Base-by-base conservation (phyloP, 2,329 filamentous ascomycete genomes). In the Helicocarpus griseus region DNA sequence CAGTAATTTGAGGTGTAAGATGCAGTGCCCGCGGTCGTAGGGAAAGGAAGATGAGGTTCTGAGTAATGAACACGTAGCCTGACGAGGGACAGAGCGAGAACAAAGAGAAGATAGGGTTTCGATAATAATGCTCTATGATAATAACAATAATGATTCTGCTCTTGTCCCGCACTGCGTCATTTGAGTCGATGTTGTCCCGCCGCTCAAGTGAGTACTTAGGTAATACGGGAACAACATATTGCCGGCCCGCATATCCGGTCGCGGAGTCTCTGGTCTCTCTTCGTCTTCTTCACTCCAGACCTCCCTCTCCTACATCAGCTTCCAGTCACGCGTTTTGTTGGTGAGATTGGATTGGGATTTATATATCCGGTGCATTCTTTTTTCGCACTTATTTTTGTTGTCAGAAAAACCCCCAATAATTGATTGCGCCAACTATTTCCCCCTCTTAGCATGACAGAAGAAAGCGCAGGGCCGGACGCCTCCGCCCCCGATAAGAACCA, bases 391-490 rank as follows among this genome's bases (percentile, higher is more conserved):
- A 6, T 3, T 14, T 35, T 35, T 46, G 26, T n/a, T 29, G 8
- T 22, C 11, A 21, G 9, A 9, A 35, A 6, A 35, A 3, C 3
- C 31, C 31, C 31, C 31, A 3, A 14, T 35, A 35, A 35, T 35
- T 35, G 31, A 3, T 35, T 8, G 31, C 5, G 31, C 31, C 31
- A 35, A n/a, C n/a, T n/a, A n/a, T 35, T 14, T 35, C 17, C 24
- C 26, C 13, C 14, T 22, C 33, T 22, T 40, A 47, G n/a, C 28
- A 57, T 55, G 53, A 47, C 65, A 29, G 63, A 65, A 9, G 69
- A 66, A 8, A 65, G 67, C 44, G 65, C 65, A 8, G 67, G 71
- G 38, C 61, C 64, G 26, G 71, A 35, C 8, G 39, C 5, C 29
- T 28, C 41, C 21, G 17, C 19, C 21, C 8, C 31, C 39, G 49